These are phyloP conservation scores for Diplogelasinospora grovesii DNA, from an alignment of 495 filamentous ascomycete genomes.

Conservation along the genomic window DNA sequence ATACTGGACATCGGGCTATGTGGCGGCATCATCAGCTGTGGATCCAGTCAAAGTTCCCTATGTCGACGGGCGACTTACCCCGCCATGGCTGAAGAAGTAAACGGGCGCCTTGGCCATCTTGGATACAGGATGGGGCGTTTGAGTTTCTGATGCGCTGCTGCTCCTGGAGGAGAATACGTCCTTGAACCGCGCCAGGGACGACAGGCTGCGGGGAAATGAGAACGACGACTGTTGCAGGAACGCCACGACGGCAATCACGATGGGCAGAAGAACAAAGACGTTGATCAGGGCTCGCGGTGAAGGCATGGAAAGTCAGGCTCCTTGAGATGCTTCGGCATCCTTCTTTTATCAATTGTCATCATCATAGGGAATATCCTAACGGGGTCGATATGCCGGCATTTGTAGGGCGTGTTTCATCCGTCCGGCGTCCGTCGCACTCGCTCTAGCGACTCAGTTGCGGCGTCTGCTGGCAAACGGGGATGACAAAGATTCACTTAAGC, in stretches of 20 bases:
- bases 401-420: not conserved
- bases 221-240: not conserved
- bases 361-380: too few species aligned
- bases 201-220: not conserved
- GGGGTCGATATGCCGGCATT: too few species aligned
- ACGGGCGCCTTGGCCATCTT: conserved; percentile 47
- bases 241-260: conserved; percentile 2
- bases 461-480: not conserved
- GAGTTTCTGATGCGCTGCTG: conserved; percentile 7
- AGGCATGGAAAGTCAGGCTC: too few species aligned
- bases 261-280: conserved; percentile 5
- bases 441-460: not conserved
- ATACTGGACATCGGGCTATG: conserved; percentile 69
- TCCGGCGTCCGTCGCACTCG: conserved; percentile 1
- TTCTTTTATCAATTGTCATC: not conserved
- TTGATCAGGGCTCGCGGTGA: conserved; percentile 1
- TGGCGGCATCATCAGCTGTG: too few species aligned
- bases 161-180: conserved; percentile 4
- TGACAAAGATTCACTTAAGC: conserved; percentile 6
- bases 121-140: conserved; percentile 9
- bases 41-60: too few species aligned
- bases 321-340: too few species aligned
- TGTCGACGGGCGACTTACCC: too few species aligned
- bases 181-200: not conserved
- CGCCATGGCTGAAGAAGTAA: conserved; percentile 76